phyloP scores from a whole-genome alignment of 1,284 basidiomycete genomes.

The Malassezia restricta region DNA sequence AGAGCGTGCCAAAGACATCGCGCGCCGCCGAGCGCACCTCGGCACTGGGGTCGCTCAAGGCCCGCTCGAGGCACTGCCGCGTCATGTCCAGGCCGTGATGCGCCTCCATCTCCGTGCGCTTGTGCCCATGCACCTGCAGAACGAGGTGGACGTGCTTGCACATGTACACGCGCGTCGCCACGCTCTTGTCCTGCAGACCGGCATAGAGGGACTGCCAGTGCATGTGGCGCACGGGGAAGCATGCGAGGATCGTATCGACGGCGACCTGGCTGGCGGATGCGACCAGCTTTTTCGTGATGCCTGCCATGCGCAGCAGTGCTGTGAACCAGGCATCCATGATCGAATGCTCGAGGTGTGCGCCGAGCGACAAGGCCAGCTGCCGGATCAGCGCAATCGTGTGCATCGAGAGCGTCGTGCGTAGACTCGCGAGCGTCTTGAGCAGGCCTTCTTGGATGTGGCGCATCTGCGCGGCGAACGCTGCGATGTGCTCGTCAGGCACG shows the following conservation, averaged over 20 bases:
- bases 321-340: slow-evolving; percentile 53
- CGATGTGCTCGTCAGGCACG: slow-evolving; percentile 63
- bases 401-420: slow-evolving; percentile 78
- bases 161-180: slow-evolving; percentile 63
- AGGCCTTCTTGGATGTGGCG: slow-evolving; percentile 70
- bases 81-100: slow-evolving; percentile 51
- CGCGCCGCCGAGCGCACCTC: slow-evolving; percentile 65
- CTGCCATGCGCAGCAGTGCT: slow-evolving; percentile 71
- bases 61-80: slow-evolving; percentile 61
- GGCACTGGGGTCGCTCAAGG: slow-evolving; percentile 66
- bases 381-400: slow-evolving; percentile 67
- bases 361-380: slow-evolving; percentile 55
- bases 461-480: slow-evolving; percentile 59
- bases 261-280: slow-evolving; percentile 72
- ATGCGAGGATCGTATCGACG: slow-evolving; percentile 58
- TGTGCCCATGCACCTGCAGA: slow-evolving; percentile 37
- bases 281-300: slow-evolving; percentile 86
- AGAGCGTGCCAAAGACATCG: slow-evolving; percentile 66
- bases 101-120: slow-evolving; percentile 39
- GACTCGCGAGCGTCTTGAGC: slow-evolving; percentile 72
- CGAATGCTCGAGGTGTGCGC: slow-evolving; percentile 51
- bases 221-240: slow-evolving; percentile 60
- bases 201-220: slow-evolving; percentile 63
- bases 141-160: slow-evolving; percentile 43
- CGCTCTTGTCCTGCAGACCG: slow-evolving; percentile 69